Percentiles rank a stretch among this genome's conserved stretches.
These are phyloP conservation scores for Trichoderma asperelloides DNA, from an alignment of 495 filamentous ascomycete genomes.

Conservation along the genomic window DNA sequence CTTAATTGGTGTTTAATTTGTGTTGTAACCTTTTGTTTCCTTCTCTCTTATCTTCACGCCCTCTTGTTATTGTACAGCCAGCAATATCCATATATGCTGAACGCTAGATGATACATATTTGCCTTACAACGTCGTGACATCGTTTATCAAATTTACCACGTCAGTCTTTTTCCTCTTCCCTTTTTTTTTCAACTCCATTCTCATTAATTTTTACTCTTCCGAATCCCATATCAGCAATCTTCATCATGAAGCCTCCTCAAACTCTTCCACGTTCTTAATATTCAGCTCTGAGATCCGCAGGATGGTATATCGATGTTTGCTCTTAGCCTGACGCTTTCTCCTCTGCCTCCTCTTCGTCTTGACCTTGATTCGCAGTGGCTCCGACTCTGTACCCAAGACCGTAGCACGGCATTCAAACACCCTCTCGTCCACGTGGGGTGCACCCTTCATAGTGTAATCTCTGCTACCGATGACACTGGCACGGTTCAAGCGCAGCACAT, in stretches of 20 bases:
- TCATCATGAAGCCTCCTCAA: slow-evolving; percentile 7
- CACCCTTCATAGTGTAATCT: slow-evolving; percentile 80
- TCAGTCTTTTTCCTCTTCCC: background rate
- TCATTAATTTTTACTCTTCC: background rate
- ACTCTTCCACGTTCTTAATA: slow-evolving; percentile 50
- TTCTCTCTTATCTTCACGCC: background rate
- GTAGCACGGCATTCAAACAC: slow-evolving; percentile 77
- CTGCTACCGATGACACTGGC: slow-evolving; percentile 71
- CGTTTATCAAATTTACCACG: background rate
- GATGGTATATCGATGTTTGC: slow-evolving; percentile 84
- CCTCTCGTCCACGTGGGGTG: slow-evolving; percentile 66
- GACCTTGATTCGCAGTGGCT: slow-evolving; percentile 78
- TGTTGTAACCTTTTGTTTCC: background rate
- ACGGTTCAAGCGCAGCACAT: slow-evolving; percentile 77
- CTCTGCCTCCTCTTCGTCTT: slow-evolving; percentile 90
- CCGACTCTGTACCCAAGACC: slow-evolving; percentile 77
- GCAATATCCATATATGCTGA: background rate
- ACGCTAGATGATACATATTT: slow-evolving; percentile 7
- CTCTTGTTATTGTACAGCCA: slow-evolving; percentile 1
- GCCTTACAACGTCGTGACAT: background rate
- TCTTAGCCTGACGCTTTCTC: slow-evolving; percentile 60
- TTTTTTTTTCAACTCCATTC: background rate
- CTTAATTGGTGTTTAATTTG: background rate
- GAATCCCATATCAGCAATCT: background rate
- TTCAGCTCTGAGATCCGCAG: slow-evolving; percentile 73